phyloP scores from a whole-genome alignment of 345 rosid genomes.

The Populus euphratica region DNA sequence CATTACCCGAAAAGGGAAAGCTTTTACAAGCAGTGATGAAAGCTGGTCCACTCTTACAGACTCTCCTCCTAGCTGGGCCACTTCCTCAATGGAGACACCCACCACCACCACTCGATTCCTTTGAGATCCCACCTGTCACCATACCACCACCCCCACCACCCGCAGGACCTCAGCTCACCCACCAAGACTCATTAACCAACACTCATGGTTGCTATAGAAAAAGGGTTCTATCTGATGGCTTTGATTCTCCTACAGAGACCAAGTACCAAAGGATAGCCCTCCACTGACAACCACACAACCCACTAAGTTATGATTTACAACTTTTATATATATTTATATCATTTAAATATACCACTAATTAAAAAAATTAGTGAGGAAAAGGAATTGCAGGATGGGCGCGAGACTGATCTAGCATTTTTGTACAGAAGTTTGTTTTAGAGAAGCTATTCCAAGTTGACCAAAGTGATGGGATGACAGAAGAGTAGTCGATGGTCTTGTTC shows the following conservation, averaged over 20 bases:
- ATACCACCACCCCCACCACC: constrained; percentile 58
- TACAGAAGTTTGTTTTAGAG: constrained; percentile 30
- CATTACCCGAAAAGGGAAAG: constrained; percentile 94
- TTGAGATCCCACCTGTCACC: constrained; percentile 89
- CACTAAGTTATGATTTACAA: not conserved
- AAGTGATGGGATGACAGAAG: constrained; percentile 17
- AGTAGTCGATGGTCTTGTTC: constrained; percentile 23
- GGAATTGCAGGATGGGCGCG: constrained; percentile 19
- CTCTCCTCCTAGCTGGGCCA: constrained; percentile 89
- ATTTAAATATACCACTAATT: constrained; percentile 24
- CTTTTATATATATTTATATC: constrained; percentile 12
- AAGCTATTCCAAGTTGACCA: constrained; percentile 28
- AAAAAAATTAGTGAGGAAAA: not conserved
- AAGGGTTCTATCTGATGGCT: constrained; percentile 54
- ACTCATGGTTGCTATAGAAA: constrained; percentile 44
- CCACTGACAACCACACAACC: constrained; percentile 42
- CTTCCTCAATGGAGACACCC: constrained; percentile 97
- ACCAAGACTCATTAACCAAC: constrained; percentile 41
- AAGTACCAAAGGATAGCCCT: constrained; percentile 66
- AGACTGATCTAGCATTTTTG: constrained; percentile 40
- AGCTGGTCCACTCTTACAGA: constrained; percentile 94
- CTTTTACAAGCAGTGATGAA: constrained; percentile 91
- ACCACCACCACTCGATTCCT: constrained; percentile 86
- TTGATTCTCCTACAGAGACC: constrained; percentile 47
- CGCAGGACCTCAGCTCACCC: constrained; percentile 34